Conservation (phyloP, 169 alveolate species). For the Plasmodium relictum region DNA sequence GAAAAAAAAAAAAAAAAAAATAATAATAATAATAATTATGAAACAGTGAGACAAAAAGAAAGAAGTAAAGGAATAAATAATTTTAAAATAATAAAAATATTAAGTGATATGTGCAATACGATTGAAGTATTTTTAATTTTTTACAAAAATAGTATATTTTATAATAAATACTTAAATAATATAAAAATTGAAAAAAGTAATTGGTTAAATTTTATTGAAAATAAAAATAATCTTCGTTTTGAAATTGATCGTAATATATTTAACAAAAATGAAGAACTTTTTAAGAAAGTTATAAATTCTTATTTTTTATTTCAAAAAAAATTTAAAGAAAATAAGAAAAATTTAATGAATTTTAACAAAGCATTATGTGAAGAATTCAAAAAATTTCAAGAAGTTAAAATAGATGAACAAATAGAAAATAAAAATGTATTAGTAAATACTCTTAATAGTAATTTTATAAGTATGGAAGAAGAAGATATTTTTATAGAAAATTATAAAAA, state of each 20-base stretch:
- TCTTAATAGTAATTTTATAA: conserved; percentile 47
- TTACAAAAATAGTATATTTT: conserved; percentile 43
- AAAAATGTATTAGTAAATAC: conserved; percentile 2
- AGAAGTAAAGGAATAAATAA: neutral
- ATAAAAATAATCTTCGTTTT: conserved; percentile 47
- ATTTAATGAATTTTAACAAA: conserved; percentile 50
- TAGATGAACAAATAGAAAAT: conserved; percentile 34
- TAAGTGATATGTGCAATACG: conserved; percentile 16
- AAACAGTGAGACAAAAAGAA: neutral
- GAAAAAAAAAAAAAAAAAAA: neutral
- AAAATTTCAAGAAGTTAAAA: conserved; percentile 62
- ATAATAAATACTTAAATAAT: conserved; percentile 64
- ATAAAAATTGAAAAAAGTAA: conserved; percentile 58
- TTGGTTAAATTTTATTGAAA: conserved; percentile 62
- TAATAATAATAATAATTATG: neutral
- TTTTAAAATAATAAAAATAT: conserved; percentile 15
- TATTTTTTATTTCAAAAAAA: conserved; percentile 74
- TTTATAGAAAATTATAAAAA: conserved; percentile 53
- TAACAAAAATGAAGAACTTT: conserved; percentile 66
- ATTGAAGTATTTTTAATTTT: conserved; percentile 62
- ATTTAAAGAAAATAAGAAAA: conserved; percentile 61
- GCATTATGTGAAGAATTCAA: conserved; percentile 70
- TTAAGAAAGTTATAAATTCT: conserved; percentile 63
- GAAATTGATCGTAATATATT: conserved; percentile 64
- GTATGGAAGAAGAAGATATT: conserved; percentile 76